A percentile compares a stretch with the other conserved stretches of the same genome.
These are phyloP conservation scores for Diospyros kaki DNA, from an alignment of 148 eudicot genomes.

Conservation along the genomic window DNA sequence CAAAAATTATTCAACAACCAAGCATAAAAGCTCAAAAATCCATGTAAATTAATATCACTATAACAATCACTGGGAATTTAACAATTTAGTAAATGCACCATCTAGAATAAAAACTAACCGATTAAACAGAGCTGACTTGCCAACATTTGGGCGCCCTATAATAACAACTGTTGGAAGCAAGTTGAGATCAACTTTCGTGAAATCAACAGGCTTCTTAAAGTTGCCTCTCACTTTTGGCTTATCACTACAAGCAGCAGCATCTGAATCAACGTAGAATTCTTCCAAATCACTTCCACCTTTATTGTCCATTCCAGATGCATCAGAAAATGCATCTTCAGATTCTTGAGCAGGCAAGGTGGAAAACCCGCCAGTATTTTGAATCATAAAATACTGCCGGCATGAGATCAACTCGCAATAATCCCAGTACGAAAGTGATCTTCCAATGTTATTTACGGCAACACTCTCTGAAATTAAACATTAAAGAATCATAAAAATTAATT, in stretches of 20 bases:
- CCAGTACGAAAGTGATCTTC: not conserved
- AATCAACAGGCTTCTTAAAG: constrained; percentile 49
- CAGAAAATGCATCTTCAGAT: not conserved
- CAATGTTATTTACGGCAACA: constrained; percentile 4
- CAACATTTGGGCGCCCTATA: constrained; percentile 93
- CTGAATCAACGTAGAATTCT: constrained; percentile 16
- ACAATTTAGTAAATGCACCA: not conserved
- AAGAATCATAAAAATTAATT: constrained; percentile 7
- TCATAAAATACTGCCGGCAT: not conserved
- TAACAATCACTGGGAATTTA: not conserved
- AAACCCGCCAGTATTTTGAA: constrained; percentile 14
- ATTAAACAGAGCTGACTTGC: constrained; percentile 92
- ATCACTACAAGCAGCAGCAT: constrained; percentile 12
- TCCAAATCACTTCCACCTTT: constrained; percentile 17
- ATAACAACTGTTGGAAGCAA: constrained; percentile 81
- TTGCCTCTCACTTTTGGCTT: constrained; percentile 22
- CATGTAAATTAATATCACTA: not conserved
- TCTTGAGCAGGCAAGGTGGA: constrained; percentile 16
- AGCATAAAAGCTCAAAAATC: constrained; percentile 1
- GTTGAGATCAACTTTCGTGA: constrained; percentile 55
- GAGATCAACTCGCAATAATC: constrained; percentile 12
- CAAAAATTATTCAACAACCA: no score
- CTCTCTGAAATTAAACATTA: not conserved
- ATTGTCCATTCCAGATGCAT: not conserved
- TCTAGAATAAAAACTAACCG: constrained; percentile 41